Percentiles rank a stretch among this genome's conserved stretches.
These are phyloP conservation scores for Gonium pectorale DNA, from an alignment of 139 green algal genomes.

Conservation along the genomic window DNA sequence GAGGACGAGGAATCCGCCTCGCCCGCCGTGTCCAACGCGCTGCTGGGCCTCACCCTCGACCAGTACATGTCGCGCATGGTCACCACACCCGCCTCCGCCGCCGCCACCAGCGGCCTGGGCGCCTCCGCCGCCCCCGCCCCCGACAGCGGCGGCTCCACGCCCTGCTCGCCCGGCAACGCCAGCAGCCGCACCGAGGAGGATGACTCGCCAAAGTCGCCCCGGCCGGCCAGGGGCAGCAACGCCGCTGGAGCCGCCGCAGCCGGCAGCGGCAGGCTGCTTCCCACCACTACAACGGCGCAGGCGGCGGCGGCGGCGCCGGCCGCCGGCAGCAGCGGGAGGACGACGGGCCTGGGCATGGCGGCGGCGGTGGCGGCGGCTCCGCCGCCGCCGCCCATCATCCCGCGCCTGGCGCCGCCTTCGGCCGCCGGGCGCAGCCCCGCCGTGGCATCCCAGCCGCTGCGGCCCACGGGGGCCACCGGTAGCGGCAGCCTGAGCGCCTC, in stretches of 20 bases:
- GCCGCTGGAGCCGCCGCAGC: neutral
- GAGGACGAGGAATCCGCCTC: conserved; percentile 39
- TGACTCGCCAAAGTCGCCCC: too few species aligned
- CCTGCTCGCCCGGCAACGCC: conserved; percentile 24
- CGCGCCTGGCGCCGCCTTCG: too few species aligned
- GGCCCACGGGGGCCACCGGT: too few species aligned
- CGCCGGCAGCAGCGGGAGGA: neutral
- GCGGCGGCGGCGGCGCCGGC: neutral
- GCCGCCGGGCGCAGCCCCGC: too few species aligned
- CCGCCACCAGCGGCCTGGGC: conserved; percentile 49
- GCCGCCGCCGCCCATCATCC: neutral
- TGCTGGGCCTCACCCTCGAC: conserved; percentile 51
- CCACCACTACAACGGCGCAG: too few species aligned
- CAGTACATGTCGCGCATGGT: conserved; percentile 57
- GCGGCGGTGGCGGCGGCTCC: neutral
- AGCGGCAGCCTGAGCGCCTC: too few species aligned
- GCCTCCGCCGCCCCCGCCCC: too few species aligned
- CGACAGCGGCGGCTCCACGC: conserved; percentile 4
- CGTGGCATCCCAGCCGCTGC: too few species aligned
- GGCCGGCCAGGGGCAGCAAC: neutral
- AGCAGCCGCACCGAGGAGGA: conserved; percentile 24
- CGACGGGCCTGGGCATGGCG: neutral
- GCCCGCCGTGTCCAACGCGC: neutral
- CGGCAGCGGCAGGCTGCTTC: neutral
- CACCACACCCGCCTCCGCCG: conserved; percentile 52